Evolutionary conservation across 305 asterid genomes (phyloP).

Genomic region (Ajuga reptans): DNA sequence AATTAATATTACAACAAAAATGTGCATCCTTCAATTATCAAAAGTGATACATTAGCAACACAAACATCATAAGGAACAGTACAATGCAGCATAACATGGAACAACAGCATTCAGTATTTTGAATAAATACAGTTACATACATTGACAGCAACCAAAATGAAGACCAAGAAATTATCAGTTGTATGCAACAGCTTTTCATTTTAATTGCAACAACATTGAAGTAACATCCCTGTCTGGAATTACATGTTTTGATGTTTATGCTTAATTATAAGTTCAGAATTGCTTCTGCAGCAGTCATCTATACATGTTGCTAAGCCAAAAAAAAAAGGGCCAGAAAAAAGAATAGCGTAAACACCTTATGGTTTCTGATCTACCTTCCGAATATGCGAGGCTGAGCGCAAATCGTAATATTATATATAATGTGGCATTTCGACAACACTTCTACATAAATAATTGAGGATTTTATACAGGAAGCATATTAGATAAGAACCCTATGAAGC

Average conservation of each 20-base stretch:
- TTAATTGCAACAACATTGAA: background rate
- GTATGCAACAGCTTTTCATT: background rate
- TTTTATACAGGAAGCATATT: background rate
- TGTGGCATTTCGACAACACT: background rate
- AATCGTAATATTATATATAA: background rate
- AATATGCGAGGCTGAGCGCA: slow-evolving; percentile 5
- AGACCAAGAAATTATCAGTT: slow-evolving; percentile 1
- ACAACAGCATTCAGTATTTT: background rate
- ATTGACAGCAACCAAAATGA: slow-evolving; percentile 1
- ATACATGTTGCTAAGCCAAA: background rate
- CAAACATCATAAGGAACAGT: too few relatives aligned
- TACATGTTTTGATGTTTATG: background rate
- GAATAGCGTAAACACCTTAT: background rate
- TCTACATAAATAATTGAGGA: background rate
- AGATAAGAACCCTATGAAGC: background rate
- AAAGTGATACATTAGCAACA: too few relatives aligned
- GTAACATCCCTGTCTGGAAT: background rate
- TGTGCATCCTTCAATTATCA: slow-evolving; percentile 13
- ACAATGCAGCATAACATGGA: background rate
- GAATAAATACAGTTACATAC: slow-evolving; percentile 5
- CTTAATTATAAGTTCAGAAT: background rate
- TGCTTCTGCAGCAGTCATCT: background rate
- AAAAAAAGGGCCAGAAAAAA: background rate
- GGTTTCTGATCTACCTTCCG: background rate
- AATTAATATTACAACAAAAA: slow-evolving; percentile 22